Conservation (phyloP, 73 alveolate genomes). For the Paramecium sonneborni region DNA sequence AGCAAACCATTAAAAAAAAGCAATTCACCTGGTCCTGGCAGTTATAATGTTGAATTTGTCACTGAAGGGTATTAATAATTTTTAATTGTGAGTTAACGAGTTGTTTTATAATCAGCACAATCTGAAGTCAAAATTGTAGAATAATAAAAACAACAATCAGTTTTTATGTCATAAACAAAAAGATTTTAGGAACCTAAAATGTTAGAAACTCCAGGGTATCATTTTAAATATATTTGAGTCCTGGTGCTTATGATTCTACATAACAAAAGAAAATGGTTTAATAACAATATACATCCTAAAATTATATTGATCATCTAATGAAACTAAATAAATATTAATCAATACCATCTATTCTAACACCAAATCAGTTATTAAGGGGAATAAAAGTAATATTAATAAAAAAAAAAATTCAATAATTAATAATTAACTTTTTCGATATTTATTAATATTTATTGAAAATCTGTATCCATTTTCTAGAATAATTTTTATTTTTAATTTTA, state of each 20-base stretch:
- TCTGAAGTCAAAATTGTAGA: conserved; percentile 1
- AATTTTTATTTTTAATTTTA: neutral
- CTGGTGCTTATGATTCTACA: neutral
- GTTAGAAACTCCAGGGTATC: neutral
- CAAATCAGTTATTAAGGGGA: neutral
- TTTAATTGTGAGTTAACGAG: neutral
- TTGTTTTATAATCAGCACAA: neutral
- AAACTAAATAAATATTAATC: neutral
- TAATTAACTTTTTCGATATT: neutral
- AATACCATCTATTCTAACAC: neutral
- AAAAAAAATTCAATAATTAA: neutral
- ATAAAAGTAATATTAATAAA: neutral
- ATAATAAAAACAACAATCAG: neutral
- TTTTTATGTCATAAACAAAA: neutral
- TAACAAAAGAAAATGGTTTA: neutral
- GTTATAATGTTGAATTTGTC: neutral
- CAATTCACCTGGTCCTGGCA: conserved; percentile 2
- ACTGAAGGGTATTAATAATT: neutral
- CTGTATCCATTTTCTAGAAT: neutral
- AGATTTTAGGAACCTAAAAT: neutral
- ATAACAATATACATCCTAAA: neutral
- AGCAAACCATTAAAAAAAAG: neutral
- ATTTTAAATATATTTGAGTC: neutral
- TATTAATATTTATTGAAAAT: neutral
- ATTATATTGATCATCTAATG: neutral